Evolutionary conservation across 345 rosid genomes (phyloP).

Genomic region (Populus davidiana): DNA sequence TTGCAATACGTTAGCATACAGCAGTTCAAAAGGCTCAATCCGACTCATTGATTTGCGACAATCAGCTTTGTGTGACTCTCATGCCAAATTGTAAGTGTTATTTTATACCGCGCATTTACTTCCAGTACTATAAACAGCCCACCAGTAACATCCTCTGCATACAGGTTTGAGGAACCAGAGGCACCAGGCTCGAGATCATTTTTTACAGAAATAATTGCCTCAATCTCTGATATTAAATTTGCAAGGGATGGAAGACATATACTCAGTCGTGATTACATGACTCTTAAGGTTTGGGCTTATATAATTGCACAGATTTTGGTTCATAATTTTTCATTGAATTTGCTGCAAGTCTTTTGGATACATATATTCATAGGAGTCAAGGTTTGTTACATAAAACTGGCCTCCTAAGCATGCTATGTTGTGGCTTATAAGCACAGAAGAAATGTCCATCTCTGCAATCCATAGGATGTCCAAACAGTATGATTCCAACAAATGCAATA

Average conservation of each 20-base stretch:
- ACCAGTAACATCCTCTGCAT: not conserved
- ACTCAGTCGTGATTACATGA: slow-evolving; percentile 99
- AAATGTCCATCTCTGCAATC: not conserved
- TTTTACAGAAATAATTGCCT: slow-evolving; percentile 99
- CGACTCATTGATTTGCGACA: slow-evolving; percentile 96
- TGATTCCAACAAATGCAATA: not conserved
- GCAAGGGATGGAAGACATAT: slow-evolving; percentile 83
- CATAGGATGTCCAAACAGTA: not conserved
- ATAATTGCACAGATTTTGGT: not conserved
- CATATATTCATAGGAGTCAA: not conserved
- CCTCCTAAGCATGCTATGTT: not conserved
- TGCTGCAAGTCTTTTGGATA: not conserved
- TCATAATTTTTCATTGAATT: not conserved
- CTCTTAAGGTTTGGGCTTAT: slow-evolving; percentile 72
- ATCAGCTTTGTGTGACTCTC: slow-evolving; percentile 93
- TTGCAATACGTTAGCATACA: slow-evolving; percentile 89
- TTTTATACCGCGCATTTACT: not conserved
- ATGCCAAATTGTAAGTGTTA: slow-evolving; percentile 75
- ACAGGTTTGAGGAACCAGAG: slow-evolving; percentile 95
- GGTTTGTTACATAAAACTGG: not conserved
- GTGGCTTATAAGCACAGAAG: not conserved
- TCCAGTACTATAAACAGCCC: not conserved
- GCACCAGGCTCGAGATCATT: slow-evolving; percentile 90
- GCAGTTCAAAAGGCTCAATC: slow-evolving; percentile 99
- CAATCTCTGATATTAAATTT: slow-evolving; percentile 94